Percentiles rank a stretch among this genome's conserved stretches.
phyloP scores from a whole-genome alignment of 106 monocot species.

The Hemerocallis citrina region DNA sequence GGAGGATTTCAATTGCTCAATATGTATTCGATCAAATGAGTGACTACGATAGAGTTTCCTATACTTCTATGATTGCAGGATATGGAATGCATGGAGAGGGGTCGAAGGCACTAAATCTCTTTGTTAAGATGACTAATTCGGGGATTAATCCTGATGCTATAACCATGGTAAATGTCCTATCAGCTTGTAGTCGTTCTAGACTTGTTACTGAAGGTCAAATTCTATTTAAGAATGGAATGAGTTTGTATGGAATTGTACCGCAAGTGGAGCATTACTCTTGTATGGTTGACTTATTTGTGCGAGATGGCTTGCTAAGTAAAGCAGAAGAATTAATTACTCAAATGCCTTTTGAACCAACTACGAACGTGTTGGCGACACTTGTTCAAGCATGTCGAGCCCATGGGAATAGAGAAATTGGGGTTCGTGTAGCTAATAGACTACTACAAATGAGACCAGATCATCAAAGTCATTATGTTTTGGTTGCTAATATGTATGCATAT shows the following conservation, averaged over 20 bases:
- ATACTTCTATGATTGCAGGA: constrained; percentile 73
- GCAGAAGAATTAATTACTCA: constrained; percentile 47
- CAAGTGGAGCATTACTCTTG: constrained; percentile 72
- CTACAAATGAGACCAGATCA: constrained; percentile 44
- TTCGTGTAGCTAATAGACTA: constrained; percentile 38
- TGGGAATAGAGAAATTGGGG: constrained; percentile 41
- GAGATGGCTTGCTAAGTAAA: constrained; percentile 49
- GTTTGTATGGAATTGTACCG: constrained; percentile 31
- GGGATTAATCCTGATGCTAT: constrained; percentile 59
- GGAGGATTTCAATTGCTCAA: constrained; percentile 35
- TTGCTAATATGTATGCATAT: constrained; percentile 40
- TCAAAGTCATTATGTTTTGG: constrained; percentile 54
- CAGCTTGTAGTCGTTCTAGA: constrained; percentile 68
- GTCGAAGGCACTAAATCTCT: constrained; percentile 34
- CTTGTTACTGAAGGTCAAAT: constrained; percentile 41
- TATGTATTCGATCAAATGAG: constrained; percentile 54
- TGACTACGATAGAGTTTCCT: constrained; percentile 52
- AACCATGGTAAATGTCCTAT: constrained; percentile 56
- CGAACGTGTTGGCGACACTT: constrained; percentile 51
- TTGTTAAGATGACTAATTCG: constrained; percentile 41
- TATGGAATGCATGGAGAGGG: constrained; percentile 80
- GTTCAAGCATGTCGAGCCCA: constrained; percentile 39
- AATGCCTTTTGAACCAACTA: constrained; percentile 31
- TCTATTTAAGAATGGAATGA: constrained; percentile 40
- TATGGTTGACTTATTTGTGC: constrained; percentile 65